Percentiles rank a stretch among this genome's conserved stretches.
Evolutionary conservation across 306 rosid genomes (phyloP).

Genomic region (Pachyrhizus erosus): DNA sequence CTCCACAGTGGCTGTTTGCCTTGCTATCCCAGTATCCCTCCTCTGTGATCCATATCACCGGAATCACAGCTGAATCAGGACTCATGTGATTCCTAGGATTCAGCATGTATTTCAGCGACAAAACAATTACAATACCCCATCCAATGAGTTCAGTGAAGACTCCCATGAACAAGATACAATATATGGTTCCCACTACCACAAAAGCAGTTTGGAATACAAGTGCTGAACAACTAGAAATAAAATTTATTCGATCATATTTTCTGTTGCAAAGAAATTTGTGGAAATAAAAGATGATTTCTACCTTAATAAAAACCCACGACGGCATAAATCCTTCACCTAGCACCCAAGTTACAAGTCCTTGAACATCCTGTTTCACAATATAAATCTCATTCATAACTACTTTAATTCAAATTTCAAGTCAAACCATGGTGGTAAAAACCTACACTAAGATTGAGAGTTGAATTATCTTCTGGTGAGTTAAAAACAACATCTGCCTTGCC

Average conservation of each 20-base stretch:
- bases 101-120: neutral
- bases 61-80: conserved; percentile 1
- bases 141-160: neutral
- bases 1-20: neutral
- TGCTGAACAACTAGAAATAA: conserved; percentile 6
- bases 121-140: neutral
- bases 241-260: neutral
- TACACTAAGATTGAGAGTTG: conserved; percentile 80
- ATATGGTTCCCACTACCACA: neutral
- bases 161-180: neutral
- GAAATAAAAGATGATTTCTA: conserved; percentile 25
- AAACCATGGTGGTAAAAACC: conserved; percentile 26
- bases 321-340: conserved; percentile 97
- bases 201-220: conserved; percentile 15
- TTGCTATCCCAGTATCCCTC: neutral
- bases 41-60: neutral
- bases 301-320: conserved; percentile 94
- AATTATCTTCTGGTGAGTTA: conserved; percentile 67
- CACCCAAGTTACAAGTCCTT: conserved; percentile 96
- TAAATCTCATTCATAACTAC: conserved; percentile 29
- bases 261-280: neutral
- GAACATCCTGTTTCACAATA: conserved; percentile 73
- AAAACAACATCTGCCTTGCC: conserved; percentile 85
- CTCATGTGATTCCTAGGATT: neutral
- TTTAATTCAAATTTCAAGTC: conserved; percentile 31